Evolutionary conservation across 2,329 filamentous ascomycete species (phyloP).

Genomic region (Colletotrichum camelliae): DNA sequence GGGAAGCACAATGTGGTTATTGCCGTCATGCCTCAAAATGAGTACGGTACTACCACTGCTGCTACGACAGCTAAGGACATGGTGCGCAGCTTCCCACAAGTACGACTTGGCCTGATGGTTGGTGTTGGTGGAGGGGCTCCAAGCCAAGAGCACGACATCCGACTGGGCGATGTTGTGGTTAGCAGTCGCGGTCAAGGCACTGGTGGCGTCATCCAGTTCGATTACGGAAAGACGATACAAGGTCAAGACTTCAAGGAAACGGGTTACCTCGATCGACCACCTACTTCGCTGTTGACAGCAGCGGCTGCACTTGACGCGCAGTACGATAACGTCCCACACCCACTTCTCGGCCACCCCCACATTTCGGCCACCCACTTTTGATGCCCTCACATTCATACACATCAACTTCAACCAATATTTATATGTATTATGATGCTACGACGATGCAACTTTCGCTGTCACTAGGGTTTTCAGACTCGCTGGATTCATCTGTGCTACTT

Average conservation of each 20-base stretch:
- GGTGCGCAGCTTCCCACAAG: slow-evolving; percentile 24
- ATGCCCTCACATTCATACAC: too few species aligned
- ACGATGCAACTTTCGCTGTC: too few species aligned
- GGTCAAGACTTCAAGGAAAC: background rate
- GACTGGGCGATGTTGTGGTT: slow-evolving; percentile 26
- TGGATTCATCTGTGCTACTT: too few species aligned
- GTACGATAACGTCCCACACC: too few species aligned
- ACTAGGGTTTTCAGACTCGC: too few species aligned
- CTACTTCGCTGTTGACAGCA: slow-evolving; percentile 6
- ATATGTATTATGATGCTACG: too few species aligned
- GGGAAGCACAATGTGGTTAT: slow-evolving; percentile 25
- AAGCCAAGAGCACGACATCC: slow-evolving; percentile 14
- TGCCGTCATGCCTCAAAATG: slow-evolving; percentile 1
- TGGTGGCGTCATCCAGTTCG: slow-evolving; percentile 23
- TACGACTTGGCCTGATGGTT: slow-evolving; percentile 22
- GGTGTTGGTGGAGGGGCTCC: slow-evolving; percentile 27
- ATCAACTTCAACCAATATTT: too few species aligned
- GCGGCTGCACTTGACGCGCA: background rate
- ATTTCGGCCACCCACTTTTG: too few species aligned
- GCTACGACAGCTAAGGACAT: slow-evolving; percentile 29
- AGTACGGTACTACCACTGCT: background rate
- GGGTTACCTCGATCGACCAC: slow-evolving; percentile 2
- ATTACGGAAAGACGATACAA: background rate
- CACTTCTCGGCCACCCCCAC: too few species aligned
- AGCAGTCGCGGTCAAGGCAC: background rate